Evolutionary conservation across 2,329 filamentous ascomycete genomes (phyloP).

Genomic region (Stagonosporopsis vannaccii): DNA sequence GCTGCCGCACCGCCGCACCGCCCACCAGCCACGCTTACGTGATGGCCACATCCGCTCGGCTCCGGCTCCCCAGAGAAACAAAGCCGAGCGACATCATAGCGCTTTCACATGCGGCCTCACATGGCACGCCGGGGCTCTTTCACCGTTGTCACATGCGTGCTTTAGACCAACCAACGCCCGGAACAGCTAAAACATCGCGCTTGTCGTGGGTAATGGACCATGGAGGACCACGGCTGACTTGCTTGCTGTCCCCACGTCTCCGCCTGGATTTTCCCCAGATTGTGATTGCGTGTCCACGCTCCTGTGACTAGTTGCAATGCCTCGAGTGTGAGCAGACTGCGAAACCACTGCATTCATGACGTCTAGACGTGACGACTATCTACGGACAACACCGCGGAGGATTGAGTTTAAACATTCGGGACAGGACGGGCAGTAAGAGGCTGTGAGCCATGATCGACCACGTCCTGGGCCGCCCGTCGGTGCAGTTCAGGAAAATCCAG

Average conservation of each 20-base stretch:
- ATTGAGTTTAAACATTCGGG: background rate
- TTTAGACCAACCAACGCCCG: slow-evolving; percentile 8
- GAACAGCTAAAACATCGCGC: slow-evolving; percentile 6
- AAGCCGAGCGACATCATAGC: slow-evolving; percentile 21
- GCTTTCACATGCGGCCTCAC: slow-evolving; percentile 34
- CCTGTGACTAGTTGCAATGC: background rate
- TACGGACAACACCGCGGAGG: slow-evolving; percentile 7
- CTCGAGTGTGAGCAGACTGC: background rate
- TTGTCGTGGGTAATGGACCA: slow-evolving; percentile 14
- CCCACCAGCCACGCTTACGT: background rate
- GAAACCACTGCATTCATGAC: slow-evolving; percentile 13
- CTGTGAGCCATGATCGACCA: slow-evolving; percentile 68
- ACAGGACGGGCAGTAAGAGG: background rate
- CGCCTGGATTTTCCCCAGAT: background rate
- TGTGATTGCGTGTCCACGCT: background rate
- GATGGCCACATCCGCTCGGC: background rate
- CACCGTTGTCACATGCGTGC: slow-evolving; percentile 20
- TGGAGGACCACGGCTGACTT: slow-evolving; percentile 26
- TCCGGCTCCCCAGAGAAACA: slow-evolving; percentile 18
- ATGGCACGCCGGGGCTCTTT: slow-evolving; percentile 13
- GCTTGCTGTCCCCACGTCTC: background rate
- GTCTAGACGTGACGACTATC: slow-evolving; percentile 4
- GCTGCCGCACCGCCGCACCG: background rate
- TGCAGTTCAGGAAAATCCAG: slow-evolving; percentile 90
- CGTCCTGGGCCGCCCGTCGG: slow-evolving; percentile 87